Evolutionary conservation across 768 basidiomycete species (phyloP), one percentile per base, ranked within the genome.

Genomic region (Phallus indusiatus): DNA sequence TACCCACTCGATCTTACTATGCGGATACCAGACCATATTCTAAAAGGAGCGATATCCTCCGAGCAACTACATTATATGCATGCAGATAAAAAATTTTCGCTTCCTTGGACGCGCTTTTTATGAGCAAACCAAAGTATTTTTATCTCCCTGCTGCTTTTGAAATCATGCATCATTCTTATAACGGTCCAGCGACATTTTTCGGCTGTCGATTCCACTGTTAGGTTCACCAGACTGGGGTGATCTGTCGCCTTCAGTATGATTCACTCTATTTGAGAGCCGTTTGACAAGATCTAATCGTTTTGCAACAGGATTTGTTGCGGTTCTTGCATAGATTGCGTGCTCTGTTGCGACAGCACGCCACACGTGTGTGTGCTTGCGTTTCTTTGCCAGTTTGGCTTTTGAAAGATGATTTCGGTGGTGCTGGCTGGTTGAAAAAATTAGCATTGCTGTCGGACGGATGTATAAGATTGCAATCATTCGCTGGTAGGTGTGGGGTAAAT

Each of bases 371-470:
- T 66, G 90, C 83, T 16, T 81, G 85, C 47, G 69, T 90, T 35
- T 81, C 80, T 56, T 73, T 94, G 14, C 78, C 85, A 1, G 77
- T 90, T 7, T 76, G 85, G 64, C 64, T 84, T 42, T 86, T 81
- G 34, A 70, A 73, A 49, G 82, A 84, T 49, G 67, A 67, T 5
- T 85, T 81, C 80, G 81, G 76, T 37, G 86, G 82, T 17, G 63
- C 71, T 18, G 86, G 83, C 1, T 94, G 91, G 90, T 70, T 84
- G 28, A 80, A 86, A 63, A 88, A 85, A 68, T 69, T 95, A 17
- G 82, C 85, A 16, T 93, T 90, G 90, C 69, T 84, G 33, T 79
- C 84, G 1, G 93, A 95, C 70, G 85, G 80, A 9, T 79, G 82
- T 28, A 74, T 96, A 49, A 85, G 83, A 47, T 72, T 95, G 63